Evolutionary conservation across 495 filamentous ascomycete species (phyloP).

Genomic region (Neurospora cerealis): DNA sequence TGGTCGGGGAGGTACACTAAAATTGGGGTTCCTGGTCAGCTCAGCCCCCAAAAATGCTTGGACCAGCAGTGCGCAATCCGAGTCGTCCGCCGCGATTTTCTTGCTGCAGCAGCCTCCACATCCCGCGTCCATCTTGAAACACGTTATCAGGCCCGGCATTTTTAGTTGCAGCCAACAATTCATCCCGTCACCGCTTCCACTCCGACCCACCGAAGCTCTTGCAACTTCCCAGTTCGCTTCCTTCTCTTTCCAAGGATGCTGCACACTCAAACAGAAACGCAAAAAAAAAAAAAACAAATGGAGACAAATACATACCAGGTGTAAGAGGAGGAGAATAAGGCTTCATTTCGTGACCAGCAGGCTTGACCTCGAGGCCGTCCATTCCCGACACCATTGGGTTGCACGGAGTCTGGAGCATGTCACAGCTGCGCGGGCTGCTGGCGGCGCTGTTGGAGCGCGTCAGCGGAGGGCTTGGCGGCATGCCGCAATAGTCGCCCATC

Average conservation of each 20-base stretch:
- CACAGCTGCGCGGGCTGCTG: conserved; percentile 76
- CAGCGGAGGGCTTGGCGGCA: conserved; percentile 79
- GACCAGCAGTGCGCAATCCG: background rate
- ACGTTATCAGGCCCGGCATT: background rate
- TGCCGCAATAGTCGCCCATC: conserved; percentile 53
- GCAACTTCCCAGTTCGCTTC: background rate
- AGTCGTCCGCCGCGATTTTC: background rate
- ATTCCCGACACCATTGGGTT: conserved; percentile 67
- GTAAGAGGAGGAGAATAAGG: conserved; percentile 78
- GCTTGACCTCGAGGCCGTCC: conserved; percentile 71
- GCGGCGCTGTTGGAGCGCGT: conserved; percentile 73
- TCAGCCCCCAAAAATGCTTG: conserved; percentile 12
- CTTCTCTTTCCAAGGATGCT: background rate
- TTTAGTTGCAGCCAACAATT: background rate
- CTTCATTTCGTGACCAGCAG: conserved; percentile 58
- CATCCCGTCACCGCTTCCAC: background rate
- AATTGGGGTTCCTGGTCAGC: conserved; percentile 27
- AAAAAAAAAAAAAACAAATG: conserved; percentile 9
- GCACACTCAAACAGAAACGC: conserved; percentile 4
- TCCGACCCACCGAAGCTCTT: background rate
- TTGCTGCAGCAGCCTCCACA: background rate
- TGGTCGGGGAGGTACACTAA: conserved; percentile 76
- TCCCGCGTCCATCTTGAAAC: background rate
- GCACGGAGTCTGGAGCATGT: conserved; percentile 70
- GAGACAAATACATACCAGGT: conserved; percentile 65